These are phyloP conservation scores for Puccinia horiana DNA, from an alignment of 1,284 basidiomycete species.

Conservation along the genomic window DNA sequence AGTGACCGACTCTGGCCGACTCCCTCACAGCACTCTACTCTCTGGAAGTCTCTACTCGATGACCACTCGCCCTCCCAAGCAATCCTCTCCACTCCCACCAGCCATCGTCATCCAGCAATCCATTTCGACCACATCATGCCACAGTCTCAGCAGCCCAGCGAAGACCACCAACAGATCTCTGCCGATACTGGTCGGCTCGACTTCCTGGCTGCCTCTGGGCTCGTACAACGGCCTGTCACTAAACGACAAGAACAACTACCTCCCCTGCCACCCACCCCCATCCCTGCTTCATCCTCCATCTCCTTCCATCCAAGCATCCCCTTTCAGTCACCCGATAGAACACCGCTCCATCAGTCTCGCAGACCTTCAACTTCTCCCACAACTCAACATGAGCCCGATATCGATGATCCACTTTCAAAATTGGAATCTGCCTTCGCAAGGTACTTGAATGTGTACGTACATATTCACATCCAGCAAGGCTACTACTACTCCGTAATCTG, in stretches of 20 bases:
- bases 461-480: background rate
- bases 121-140: too few relatives aligned
- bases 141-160: too few relatives aligned
- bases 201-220: constrained; percentile 21
- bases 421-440: constrained; percentile 34
- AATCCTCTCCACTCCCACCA: too few relatives aligned
- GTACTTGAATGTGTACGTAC: constrained; percentile 28
- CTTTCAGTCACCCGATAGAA: background rate
- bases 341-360: background rate
- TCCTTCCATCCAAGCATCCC: background rate
- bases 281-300: background rate
- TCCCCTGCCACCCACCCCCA: background rate
- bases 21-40: too few relatives aligned
- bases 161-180: background rate
- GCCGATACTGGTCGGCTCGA: background rate
- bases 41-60: too few relatives aligned
- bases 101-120: too few relatives aligned
- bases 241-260: background rate
- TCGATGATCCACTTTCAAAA: constrained; percentile 19
- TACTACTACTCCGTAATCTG: too few relatives aligned
- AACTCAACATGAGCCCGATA: background rate
- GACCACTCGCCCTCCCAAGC: too few relatives aligned
- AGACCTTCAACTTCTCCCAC: background rate
- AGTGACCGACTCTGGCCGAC: too few relatives aligned
- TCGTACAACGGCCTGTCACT: constrained; percentile 22